These are phyloP conservation scores for Eleusine indica DNA, from an alignment of 176 grass and related monocot genomes.

Conservation along the genomic window DNA sequence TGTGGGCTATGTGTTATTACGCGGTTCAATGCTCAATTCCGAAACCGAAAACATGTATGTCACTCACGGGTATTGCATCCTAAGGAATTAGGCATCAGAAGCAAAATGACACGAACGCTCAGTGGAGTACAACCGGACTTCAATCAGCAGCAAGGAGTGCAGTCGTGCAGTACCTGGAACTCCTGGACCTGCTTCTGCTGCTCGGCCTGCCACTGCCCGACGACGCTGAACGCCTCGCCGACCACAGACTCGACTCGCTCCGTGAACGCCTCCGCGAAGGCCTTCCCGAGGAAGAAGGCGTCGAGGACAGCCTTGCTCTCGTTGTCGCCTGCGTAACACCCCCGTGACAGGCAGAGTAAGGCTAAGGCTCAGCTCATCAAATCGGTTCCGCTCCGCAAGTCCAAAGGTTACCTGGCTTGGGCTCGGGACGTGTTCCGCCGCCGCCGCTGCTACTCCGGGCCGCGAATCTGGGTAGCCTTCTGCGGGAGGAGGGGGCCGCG, in stretches of 20 bases:
- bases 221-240: conserved; percentile 81
- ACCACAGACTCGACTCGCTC: conserved; percentile 78
- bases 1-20: neutral
- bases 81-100: neutral
- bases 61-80: neutral
- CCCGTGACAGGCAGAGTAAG: neutral
- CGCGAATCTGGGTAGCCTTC: neutral
- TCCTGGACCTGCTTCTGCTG: conserved; percentile 90
- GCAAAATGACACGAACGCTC: neutral
- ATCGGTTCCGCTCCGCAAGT: neutral
- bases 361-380: conserved; percentile 11
- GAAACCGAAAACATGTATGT: neutral
- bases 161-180: conserved; percentile 59
- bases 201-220: conserved; percentile 92
- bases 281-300: conserved; percentile 97
- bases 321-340: conserved; percentile 50
- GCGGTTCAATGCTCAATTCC: neutral
- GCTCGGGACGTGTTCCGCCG: conserved; percentile 34
- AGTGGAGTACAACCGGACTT: neutral
- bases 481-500: neutral
- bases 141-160: neutral
- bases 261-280: conserved; percentile 83
- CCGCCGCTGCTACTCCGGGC: conserved; percentile 19
- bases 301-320: conserved; percentile 87
- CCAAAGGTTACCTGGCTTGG: conserved; percentile 44